phyloP scores from a whole-genome alignment of 1,139 yeast genomes.

The Pichia sp. region DNA sequence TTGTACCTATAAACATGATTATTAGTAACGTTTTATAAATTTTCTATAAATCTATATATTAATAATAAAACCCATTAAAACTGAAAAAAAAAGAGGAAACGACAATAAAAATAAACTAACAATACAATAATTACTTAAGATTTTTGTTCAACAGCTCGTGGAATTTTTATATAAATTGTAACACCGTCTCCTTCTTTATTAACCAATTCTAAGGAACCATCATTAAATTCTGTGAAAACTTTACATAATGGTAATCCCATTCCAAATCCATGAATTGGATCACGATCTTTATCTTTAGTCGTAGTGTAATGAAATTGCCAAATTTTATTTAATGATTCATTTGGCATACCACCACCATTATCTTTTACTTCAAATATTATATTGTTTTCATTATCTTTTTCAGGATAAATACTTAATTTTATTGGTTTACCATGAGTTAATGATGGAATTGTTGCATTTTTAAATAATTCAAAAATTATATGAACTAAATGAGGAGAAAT shows the following conservation, averaged over 20 bases:
- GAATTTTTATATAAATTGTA: constrained; percentile 21
- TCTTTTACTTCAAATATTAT: constrained; percentile 20
- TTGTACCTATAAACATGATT: constrained; percentile 20
- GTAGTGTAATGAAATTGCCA: constrained; percentile 30
- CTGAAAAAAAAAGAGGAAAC: too few relatives aligned
- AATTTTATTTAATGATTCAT: constrained; percentile 18
- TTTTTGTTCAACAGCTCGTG: constrained; percentile 7
- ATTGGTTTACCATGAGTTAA: constrained; percentile 19
- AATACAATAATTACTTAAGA: too few relatives aligned
- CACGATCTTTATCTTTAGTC: constrained; percentile 21
- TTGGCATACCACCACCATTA: constrained; percentile 26
- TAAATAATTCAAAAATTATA: constrained; percentile 27
- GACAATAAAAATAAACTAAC: too few relatives aligned
- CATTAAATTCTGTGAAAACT: constrained; percentile 23
- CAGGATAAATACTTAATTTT: constrained; percentile 11
- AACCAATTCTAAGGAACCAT: constrained; percentile 19
- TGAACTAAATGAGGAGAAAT: constrained; percentile 26
- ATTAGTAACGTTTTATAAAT: background rate
- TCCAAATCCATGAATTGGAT: constrained; percentile 28
- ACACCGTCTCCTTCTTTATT: constrained; percentile 23
- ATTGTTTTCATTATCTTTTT: constrained; percentile 1
- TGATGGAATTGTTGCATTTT: constrained; percentile 28
- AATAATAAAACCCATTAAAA: background rate
- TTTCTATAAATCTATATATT: constrained; percentile 1
- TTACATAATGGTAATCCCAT: constrained; percentile 28